Evolutionary conservation across 768 basidiomycete species (phyloP), one percentile per base, ranked within the genome.

Genomic region (Ramaria rubella): DNA sequence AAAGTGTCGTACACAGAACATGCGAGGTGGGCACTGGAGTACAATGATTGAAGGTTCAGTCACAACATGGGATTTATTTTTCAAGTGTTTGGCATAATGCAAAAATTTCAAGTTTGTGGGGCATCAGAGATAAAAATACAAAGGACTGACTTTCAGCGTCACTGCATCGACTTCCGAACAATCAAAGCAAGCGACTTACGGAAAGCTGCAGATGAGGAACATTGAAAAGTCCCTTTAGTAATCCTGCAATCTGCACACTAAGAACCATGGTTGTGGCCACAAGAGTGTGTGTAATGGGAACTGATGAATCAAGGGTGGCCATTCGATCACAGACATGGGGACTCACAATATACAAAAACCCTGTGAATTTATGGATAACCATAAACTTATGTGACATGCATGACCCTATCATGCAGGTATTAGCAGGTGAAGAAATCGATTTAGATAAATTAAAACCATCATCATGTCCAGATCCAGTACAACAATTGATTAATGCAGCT

Each of bases 381-480:
- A 66, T 79, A 1, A 77, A 77, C 57, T 73, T 72, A 0, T 52
- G 60, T 0, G 74, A 78, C 54, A 52, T 70, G 0, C 68, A 75
- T 34, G 74, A 77, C 58, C 77, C 76, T 0, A 68, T 78, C 23
- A 74, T 71, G 0, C 77, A 79, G 52, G 67, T 79, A 0, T 49
- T 66, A 15, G 50, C 58, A 0, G 62, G 65, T 0, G 49, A 59
- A 8, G 55, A 64, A 34, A 52, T 62, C 21, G 19, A 55, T 5
- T 9, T 64, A 1, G 61, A 62, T 8, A 57, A 63, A 26, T 21
- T 58, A 5, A 24, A 9, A 4, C 1, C 43, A 23, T 58, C 61
- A 1, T 52, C 54, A n/a, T 54, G 55, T 38, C 23, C 61, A 43
- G 40, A 34, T 8, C 17, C 15, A 17, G 58, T 57, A 51, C 24